A percentile compares a stretch with the other conserved stretches of the same genome.
Evolutionary conservation across 257 asterid species (phyloP).

Genomic region (Voacanga thouarsii): DNA sequence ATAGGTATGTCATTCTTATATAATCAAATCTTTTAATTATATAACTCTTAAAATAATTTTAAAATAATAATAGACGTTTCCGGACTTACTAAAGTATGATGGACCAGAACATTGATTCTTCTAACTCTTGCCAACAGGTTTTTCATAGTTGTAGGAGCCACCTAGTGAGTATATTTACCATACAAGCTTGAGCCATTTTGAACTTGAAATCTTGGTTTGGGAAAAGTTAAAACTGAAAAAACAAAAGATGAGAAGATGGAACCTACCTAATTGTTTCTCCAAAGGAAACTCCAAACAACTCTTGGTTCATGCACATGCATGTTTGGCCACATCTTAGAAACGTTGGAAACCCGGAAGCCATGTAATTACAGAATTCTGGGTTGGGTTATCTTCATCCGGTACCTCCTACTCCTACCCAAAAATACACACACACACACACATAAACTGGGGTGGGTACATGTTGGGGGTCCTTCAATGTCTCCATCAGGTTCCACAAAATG

Average conservation of each 20-base stretch:
- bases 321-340: slow-evolving; percentile 21
- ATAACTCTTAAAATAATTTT: too few species aligned
- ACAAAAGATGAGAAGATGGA: background rate
- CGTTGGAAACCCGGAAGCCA: background rate
- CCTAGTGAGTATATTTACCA: too few species aligned
- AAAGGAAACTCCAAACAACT: background rate
- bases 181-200: background rate
- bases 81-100: too few species aligned
- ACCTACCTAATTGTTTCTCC: background rate
- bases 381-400: background rate
- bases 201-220: background rate
- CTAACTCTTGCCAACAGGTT: too few species aligned
- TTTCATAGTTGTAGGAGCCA: too few species aligned
- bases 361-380: background rate
- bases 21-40: too few species aligned
- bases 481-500: slow-evolving; percentile 50
- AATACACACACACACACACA: background rate
- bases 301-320: slow-evolving; percentile 19
- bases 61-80: too few species aligned
- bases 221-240: background rate
- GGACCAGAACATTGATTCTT: too few species aligned
- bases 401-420: background rate
- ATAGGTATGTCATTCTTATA: too few species aligned
- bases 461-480: slow-evolving; percentile 30
- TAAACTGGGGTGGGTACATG: background rate